These are phyloP conservation scores for Tieghemiomyces parasiticus DNA, from an alignment of 192 early-diverging fungal species.

Conservation along the genomic window DNA sequence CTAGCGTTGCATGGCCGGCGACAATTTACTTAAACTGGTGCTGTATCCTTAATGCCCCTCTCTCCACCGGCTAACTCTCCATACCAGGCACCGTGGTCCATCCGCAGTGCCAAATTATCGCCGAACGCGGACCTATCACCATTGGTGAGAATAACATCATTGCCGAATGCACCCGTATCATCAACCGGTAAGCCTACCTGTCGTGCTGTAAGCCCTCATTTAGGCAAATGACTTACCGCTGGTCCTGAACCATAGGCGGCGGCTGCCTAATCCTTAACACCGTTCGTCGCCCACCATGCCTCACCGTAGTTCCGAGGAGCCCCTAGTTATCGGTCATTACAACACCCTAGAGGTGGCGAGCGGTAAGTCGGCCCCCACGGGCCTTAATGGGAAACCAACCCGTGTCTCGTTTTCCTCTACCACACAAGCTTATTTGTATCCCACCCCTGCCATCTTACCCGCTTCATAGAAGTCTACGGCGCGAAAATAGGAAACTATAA, in stretches of 20 bases:
- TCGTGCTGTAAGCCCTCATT: background rate
- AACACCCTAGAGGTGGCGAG: constrained; percentile 64
- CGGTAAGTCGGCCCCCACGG: constrained; percentile 24
- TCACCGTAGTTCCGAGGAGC: constrained; percentile 20
- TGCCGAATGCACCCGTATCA: constrained; percentile 54
- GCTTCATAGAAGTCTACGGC: constrained; percentile 42
- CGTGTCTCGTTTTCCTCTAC: no score
- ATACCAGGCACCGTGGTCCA: constrained; percentile 46
- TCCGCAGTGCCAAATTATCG: constrained; percentile 52
- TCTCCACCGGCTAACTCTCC: no score
- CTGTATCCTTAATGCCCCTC: no score
- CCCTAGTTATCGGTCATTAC: constrained; percentile 49
- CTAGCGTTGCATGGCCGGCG: background rate
- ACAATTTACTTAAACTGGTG: background rate
- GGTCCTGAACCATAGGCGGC: background rate
- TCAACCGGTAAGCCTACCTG: constrained; percentile 36
- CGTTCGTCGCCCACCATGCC: background rate
- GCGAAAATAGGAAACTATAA: constrained; percentile 44
- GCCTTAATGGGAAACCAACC: background rate
- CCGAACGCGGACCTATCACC: constrained; percentile 47
- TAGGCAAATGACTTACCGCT: background rate
- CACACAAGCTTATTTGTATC: background rate
- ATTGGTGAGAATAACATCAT: constrained; percentile 60
- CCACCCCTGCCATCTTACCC: background rate
- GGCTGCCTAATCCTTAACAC: background rate